These are phyloP conservation scores for Ampelomyces quisqualis DNA, from an alignment of 2,329 filamentous ascomycete species.

Conservation along the genomic window DNA sequence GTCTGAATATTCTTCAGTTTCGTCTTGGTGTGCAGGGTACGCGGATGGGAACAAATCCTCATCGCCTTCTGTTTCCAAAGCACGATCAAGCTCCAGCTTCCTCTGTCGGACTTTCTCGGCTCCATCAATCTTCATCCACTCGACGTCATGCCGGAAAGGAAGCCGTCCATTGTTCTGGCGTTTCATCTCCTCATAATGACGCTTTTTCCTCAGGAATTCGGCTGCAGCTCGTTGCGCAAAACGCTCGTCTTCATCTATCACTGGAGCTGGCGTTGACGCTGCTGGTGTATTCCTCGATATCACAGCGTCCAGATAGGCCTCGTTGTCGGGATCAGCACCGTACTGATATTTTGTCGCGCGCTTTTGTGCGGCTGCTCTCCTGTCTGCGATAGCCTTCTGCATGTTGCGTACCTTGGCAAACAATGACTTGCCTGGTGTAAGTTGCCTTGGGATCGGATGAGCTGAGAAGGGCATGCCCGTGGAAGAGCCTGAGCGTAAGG, in stretches of 20 bases:
- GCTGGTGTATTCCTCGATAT: conserved; percentile 3
- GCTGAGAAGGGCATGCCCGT: conserved; percentile 3
- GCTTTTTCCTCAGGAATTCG: conserved; percentile 24
- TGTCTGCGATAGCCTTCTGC: conserved; percentile 10
- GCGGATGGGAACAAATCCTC: conserved; percentile 14
- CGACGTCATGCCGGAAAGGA: conserved; percentile 28
- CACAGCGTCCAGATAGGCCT: conserved; percentile 19
- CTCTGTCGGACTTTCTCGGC: conserved; percentile 20
- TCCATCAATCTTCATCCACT: conserved; percentile 29
- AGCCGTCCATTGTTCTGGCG: conserved; percentile 19
- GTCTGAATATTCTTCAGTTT: conserved; percentile 11
- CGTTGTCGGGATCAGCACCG: conserved; percentile 5
- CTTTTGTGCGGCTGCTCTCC: conserved; percentile 6
- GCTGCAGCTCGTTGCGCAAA: conserved; percentile 12
- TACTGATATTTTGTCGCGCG: neutral
- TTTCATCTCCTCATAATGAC: conserved; percentile 22
- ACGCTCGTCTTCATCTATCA: conserved; percentile 8
- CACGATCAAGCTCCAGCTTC: conserved; percentile 21
- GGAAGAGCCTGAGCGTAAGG: neutral
- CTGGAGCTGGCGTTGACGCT: neutral
- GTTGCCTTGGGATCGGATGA: neutral
- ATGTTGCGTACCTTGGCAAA: conserved; percentile 12
- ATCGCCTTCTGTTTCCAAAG: conserved; percentile 8
- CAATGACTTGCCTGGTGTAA: neutral
- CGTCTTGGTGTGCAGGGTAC: conserved; percentile 1